Evolutionary conservation across 208 protist species (phyloP).

Genomic region (Acanthamoeba healyi): DNA sequence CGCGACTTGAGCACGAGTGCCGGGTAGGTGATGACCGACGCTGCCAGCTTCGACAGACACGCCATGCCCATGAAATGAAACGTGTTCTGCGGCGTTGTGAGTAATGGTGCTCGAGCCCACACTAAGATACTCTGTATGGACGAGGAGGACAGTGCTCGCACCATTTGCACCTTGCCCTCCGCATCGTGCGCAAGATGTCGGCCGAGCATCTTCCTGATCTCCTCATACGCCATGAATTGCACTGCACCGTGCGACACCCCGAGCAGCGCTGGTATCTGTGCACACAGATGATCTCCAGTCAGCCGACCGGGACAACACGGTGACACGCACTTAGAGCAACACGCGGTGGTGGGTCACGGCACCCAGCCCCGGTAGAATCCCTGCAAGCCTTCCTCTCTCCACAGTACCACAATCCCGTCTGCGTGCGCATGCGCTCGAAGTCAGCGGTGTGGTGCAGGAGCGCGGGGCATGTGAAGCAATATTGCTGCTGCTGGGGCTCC

Average conservation of each 20-base stretch:
- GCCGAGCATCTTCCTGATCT: slow-evolving; percentile 76
- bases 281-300: neutral
- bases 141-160: neutral
- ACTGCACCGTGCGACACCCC: slow-evolving; percentile 80
- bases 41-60: slow-evolving; percentile 71
- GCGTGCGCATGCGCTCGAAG: too few species aligned
- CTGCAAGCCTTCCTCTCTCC: slow-evolving; percentile 24
- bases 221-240: slow-evolving; percentile 85
- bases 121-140: neutral
- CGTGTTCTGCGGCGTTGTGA: neutral
- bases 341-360: neutral
- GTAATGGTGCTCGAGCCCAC: neutral
- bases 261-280: slow-evolving; percentile 75
- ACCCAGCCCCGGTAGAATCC: slow-evolving; percentile 46
- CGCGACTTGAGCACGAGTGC: slow-evolving; percentile 79
- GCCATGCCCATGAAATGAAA: slow-evolving; percentile 59
- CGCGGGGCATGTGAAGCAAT: neutral
- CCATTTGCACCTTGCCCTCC: slow-evolving; percentile 36
- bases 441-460: neutral
- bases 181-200: neutral
- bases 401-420: slow-evolving; percentile 22
- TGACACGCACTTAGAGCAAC: neutral
- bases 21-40: slow-evolving; percentile 79
- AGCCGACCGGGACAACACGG: neutral
- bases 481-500: neutral